Evolutionary conservation across 1,284 basidiomycete species (phyloP), one percentile per base, ranked within the genome.

Genomic region (Ceratobasidium papillatum): DNA sequence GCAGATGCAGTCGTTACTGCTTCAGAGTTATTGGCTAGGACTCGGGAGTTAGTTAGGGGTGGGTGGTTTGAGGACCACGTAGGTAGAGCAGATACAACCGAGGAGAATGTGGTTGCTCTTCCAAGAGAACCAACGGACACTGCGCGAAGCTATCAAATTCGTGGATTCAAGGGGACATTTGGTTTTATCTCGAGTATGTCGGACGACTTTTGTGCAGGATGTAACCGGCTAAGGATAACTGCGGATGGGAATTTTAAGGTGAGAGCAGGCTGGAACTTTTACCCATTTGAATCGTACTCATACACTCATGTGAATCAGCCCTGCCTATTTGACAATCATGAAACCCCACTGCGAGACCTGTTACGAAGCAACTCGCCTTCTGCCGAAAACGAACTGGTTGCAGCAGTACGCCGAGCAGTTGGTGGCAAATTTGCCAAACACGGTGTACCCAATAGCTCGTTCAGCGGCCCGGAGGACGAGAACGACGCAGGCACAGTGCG

Each of bases 171-270:
- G 75, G 94, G 94, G 41, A 90, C 85, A 78, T 87, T 96, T 79
- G 94, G 94, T 9, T 95, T 96, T 83, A 96, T 96, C 80, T 93
- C 91, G 79, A 93, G 91, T 83, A 94, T 95, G 94, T 95, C 94
- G 36, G 94, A 96, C 81, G 94, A 95, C 82, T 95, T 96, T 80
- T 96, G 94, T 81, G 87, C 88, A 3, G 90, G 90, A 1, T 96
- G 94, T 83, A 95, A 95, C 80, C 86, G 94, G 76, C 84, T 96
- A 72, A 86, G 95, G 52, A 85, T 96, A 64, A 95, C 93, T 38
- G 92, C 94, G 17, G 94, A 96, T 80, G 94, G 95, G 3, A 89
- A 95, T 80, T 92, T 96, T 79, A 96, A 96, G 87, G 94, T 90
- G 78, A 78, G 82, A 63, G 32, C 45, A 58, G 68, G 4, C 32